Evolutionary conservation across 306 rosid genomes (phyloP), one percentile per base, ranked within the genome.

Genomic region (Acacia confusa): DNA sequence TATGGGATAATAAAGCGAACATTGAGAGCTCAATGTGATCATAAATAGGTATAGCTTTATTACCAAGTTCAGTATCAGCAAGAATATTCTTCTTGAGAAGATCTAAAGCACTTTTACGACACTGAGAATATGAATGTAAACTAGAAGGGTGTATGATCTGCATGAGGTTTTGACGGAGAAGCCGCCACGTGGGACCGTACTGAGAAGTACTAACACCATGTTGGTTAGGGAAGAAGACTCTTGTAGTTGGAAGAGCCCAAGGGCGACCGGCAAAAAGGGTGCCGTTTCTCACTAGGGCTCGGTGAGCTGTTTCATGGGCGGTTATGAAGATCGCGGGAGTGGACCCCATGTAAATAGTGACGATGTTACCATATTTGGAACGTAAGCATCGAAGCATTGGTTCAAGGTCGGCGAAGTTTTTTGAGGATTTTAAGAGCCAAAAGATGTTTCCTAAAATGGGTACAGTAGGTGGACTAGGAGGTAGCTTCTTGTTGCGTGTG

Each of bases 381-480:
- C 85, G 85, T 45, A 86, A 22, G 28, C 68, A 65, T 0, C 75
- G 88, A 69, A 88, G 90, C 9, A 82, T 7, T 1, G 87, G 90
- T 70, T 86, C 92, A 8, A 88, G 75, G 41, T 82, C 84, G 11
- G 90, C 85, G 13, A 86, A 88, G 76, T 84, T 86, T 41, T 74
- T 84, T 22, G 90, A 86, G 1, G 87, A 82, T 25, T 86, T 88
- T 0, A 88, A 50, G 19, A 88, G 91, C 90, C 92, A 88, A 2
- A 84, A 84, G 9, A 88, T 45, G 67, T 86, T 86, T 10, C 90
- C 89, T 25, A 88, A 38, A 16, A 88, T 20, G 41, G 92, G 92
- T 68, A 88, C 30, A 9, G 88, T 77, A 0, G 85, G 88, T 68
- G 92, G 92, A 28, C 88, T 85, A 13, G 88, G 90, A 48, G 90